Evolutionary conservation across 2,329 filamentous ascomycete genomes (phyloP).

Genomic region (Pseudopyrenochaeta lycopersici): DNA sequence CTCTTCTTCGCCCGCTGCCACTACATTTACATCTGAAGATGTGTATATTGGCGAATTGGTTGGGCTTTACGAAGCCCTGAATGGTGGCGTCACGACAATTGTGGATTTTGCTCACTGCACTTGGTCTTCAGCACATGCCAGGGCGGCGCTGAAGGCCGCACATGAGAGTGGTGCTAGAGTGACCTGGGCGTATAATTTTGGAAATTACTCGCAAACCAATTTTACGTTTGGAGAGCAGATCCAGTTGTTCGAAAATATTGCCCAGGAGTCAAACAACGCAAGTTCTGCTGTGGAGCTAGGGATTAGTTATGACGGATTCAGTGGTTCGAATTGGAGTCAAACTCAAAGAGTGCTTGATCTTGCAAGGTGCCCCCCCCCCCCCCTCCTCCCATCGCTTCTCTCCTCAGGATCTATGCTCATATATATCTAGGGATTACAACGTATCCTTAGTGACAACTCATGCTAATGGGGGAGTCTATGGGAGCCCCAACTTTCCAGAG

Average conservation of each 20-base stretch:
- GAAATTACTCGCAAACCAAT: slow-evolving; percentile 3
- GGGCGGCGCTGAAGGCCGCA: slow-evolving; percentile 58
- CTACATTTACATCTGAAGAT: slow-evolving; percentile 24
- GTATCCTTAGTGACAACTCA: slow-evolving; percentile 55
- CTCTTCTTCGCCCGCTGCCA: slow-evolving; percentile 5
- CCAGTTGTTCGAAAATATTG: slow-evolving; percentile 2
- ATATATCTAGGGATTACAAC: slow-evolving; percentile 40
- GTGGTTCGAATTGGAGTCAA: slow-evolving; percentile 4
- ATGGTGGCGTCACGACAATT: slow-evolving; percentile 62
- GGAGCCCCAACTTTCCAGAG: slow-evolving; percentile 29
- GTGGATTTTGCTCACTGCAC: slow-evolving; percentile 45
- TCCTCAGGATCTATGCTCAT: too few species aligned
- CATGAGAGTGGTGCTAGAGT: slow-evolving; percentile 54
- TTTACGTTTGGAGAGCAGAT: slow-evolving; percentile 7
- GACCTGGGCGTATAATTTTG: slow-evolving; percentile 7
- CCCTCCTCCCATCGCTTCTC: too few species aligned
- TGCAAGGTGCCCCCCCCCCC: too few species aligned
- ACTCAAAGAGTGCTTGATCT: slow-evolving; percentile 7
- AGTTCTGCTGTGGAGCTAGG: slow-evolving; percentile 5
- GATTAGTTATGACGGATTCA: slow-evolving; percentile 12
- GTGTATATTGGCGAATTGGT: slow-evolving; percentile 32
- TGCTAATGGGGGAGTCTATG: slow-evolving; percentile 20
- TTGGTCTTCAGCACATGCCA: slow-evolving; percentile 54
- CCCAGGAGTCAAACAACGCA: slow-evolving; percentile 1
- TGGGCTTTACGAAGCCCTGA: slow-evolving; percentile 60